Base-by-base conservation (phyloP, 164 flowering plant species). In the Vitis riparia region DNA sequence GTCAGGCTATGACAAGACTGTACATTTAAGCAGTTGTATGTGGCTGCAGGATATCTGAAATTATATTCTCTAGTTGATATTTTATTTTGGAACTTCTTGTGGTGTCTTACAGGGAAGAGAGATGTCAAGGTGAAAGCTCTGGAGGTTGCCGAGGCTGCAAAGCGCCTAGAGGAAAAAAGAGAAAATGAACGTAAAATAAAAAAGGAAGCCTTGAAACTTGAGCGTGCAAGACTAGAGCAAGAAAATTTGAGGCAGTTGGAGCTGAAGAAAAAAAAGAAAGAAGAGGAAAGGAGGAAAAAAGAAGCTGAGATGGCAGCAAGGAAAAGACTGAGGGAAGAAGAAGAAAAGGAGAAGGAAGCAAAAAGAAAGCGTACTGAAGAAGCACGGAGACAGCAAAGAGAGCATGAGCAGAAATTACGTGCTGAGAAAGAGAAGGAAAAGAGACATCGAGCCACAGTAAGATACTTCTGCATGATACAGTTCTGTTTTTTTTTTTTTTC, bases 131-230 rank as follows among this genome's bases (percentile, higher is more conserved):
- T 96, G 71, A 96, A 87, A 82, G 91, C 98, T 55, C 80, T 96
- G 61, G 95, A 93, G 79, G 87, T 87, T 74, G 99, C 99, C 66
- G 97, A 85, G 73, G 91, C 91, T 77, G 91, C 93, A 63, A 96
- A 86, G 76, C 91, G 87, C 37, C 78, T 87, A 62, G 94, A 85
- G 77, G 91, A 87, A 79, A 79, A 87, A 75, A 96, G 68, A 75
- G 97, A 92, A 62, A 86, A 83, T 79, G 97, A 92, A 63, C 91
- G 98, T 49, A 89, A 87, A 79, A 77, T 83, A 85, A 91, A 84
- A 80, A 96, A 92, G 80, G 97, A 93, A 77, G 97, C 95, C 60
- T 37, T 85, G 75, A 89, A 89, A 77, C 76, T 87, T 67, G 92
- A 96, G 76, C 79, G 93, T 72, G 91, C 80, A 63, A 85, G 80